Evolutionary conservation across 306 rosid genomes (phyloP), one percentile per base, ranked within the genome.

Genomic region (Sechiopsis laciniata): DNA sequence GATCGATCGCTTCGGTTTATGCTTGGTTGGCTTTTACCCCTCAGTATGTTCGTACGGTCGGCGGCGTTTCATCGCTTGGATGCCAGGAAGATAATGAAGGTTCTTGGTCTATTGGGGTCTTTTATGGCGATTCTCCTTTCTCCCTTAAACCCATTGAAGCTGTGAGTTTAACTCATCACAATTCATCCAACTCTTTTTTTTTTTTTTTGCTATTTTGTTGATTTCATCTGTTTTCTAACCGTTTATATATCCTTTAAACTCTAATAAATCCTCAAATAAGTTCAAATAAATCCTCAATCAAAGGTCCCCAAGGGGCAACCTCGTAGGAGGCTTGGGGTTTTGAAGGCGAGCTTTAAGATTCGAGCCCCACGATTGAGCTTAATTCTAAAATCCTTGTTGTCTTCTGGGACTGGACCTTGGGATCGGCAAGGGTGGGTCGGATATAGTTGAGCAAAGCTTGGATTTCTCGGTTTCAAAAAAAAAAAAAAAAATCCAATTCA

Each of bases 31-130:
- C 85, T 71, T 91, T 89, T 76, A 69, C 92, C 8, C 99, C 99
- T 1, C 22, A 78, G 50, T 66, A 77, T 6, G 85, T 88, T 6
- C 88, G 84, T 9, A n/a, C 87, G 8, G 73, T 59, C 32, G 60
- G 83, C n/a, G 80, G 74, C 3, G 11, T 73, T 4, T 55, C 87
- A 4, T 51, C 82, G 55, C 80, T 79, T 37, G 99, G 95, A 2
- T 95, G 99, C 72, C 92, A 78, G 19, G 94, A 84, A 24, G 99
- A 95, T 85, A 95, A 88, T 85, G 99, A 95, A 86, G 99, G 99
- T 56, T 95, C 97, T 50, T 95, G 99, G 99, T 91, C 99, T 51
- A 80, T 95, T 71, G 99, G 99, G 72, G 79, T 95, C 57, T 95
- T 95, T 87, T 91, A 67, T 50, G 99, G 99, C 29, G 86, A 89